Percentiles rank a stretch among this genome's conserved stretches.
These are phyloP conservation scores for Globisporangium solare DNA, from an alignment of 352 stramenopile species.

Conservation along the genomic window DNA sequence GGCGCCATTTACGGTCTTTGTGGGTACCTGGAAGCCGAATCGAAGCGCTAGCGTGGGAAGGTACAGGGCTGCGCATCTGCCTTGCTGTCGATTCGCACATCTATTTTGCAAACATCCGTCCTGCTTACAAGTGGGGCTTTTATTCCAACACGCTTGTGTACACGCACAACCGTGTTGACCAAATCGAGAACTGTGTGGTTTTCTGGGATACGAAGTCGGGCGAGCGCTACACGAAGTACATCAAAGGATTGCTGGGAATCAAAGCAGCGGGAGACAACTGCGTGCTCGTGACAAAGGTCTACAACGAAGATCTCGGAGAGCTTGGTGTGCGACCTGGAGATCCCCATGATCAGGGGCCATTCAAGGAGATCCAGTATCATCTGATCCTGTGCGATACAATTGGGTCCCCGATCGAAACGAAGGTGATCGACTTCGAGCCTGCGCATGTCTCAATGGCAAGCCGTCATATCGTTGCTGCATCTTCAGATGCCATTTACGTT, in stretches of 20 bases:
- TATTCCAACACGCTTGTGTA: slow-evolving; percentile 90
- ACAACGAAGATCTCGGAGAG: slow-evolving; percentile 62
- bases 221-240: slow-evolving; percentile 83
- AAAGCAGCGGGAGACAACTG: slow-evolving; percentile 85
- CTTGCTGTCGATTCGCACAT: slow-evolving; percentile 93
- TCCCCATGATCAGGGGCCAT: slow-evolving; percentile 14
- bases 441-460: slow-evolving; percentile 85
- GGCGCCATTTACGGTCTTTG: slow-evolving; percentile 80
- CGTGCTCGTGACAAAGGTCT: slow-evolving; percentile 80
- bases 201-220: slow-evolving; percentile 91
- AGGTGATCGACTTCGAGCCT: slow-evolving; percentile 83
- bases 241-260: slow-evolving; percentile 73
- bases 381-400: slow-evolving; percentile 87
- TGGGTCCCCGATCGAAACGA: slow-evolving; percentile 78
- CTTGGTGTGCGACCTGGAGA: slow-evolving; percentile 14
- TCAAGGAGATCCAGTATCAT: slow-evolving; percentile 75
- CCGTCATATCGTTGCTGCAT: slow-evolving; percentile 77
- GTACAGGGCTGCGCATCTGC: slow-evolving; percentile 86
- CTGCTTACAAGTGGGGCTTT: slow-evolving; percentile 90
- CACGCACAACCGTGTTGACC: slow-evolving; percentile 86
- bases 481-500: slow-evolving; percentile 83
- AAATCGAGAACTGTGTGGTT: slow-evolving; percentile 85
- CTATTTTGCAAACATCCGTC: slow-evolving; percentile 94
- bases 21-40: slow-evolving; percentile 86
- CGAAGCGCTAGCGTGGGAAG: slow-evolving; percentile 90